Evolutionary conservation across 2,329 filamentous ascomycete genomes (phyloP), one percentile per base, ranked within the genome.

Genomic region (Aspergillus flavus): DNA sequence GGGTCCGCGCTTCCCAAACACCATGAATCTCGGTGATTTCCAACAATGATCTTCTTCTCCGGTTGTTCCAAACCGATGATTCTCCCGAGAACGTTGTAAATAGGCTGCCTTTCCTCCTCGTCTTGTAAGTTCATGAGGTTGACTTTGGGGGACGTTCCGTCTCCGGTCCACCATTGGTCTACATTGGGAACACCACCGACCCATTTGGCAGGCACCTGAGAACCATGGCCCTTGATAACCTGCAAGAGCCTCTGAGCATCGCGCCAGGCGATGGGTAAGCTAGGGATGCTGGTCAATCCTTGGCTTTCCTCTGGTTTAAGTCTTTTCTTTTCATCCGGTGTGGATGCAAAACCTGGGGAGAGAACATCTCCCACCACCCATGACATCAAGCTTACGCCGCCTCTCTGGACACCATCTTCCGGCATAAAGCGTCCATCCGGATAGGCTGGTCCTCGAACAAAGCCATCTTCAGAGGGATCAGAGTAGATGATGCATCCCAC

Each of bases 11-110:
- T 92, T 61, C 95, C 95, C 72, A 95, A 92, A 58, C 91, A 91
- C 92, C 93, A 97, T 0, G 93, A 88, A 77, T 99, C 95, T 23
- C 95, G 92, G 75, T 97, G 94, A 77, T 94, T 97, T 58, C 95
- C 95, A 61, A 99, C 86, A 61, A 97, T 89, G 72, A 98, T 89
- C 61, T 90, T 91, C 78, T 96, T 94, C 64, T 91, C 87, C 1
- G 84, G 84, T 74, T 95, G 90, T 78, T 98, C 95, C 62, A 92
- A 83, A n/a, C 95, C 95, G 14, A 84, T 81, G 58, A 99, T 94
- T 60, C 89, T 86, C 36, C 92, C 94, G 71, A 97, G 88, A 0
- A 98, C 88, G 73, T 99, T 99, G 86, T 92, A 97, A 65, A 99
- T 95, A 6, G 89, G 87, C 76, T 97, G 92, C 73, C 91, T 85